Base-by-base conservation (phyloP, 345 rosid genomes). In the Lagerstroemia speciosa region DNA sequence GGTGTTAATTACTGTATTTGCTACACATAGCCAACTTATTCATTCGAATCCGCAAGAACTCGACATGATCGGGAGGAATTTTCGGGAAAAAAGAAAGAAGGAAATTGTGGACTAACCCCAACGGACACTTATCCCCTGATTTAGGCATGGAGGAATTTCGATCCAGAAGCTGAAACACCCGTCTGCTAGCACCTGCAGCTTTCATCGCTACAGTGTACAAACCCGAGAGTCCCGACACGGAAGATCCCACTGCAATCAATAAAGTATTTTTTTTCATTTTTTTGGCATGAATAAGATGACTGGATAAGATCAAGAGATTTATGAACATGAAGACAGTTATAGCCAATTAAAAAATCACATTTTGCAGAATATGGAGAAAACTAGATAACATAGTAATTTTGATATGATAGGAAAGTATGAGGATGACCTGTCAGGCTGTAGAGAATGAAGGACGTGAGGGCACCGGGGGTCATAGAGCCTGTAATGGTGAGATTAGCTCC, bases 171-270 rank as follows among this genome's bases (percentile, higher is more conserved):
- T 91, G 98, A 67, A 93, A 93, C 40, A 91, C 93, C 46, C 98
- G 79, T 82, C 94, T 81, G 64, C 98, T 91, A 36, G 98, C 89
- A 0, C 98, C 98, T 17, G 97, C 97, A 70, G 98, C 98, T 85
- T 93, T 93, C 97, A 91, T 93, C 41, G 98, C 87, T 37, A 85
- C 77, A 17, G 96, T 85, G 74, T 93, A 93, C 72, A 89, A 77
- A 66, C 96, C 88, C 2, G 98, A 89, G 53, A 89, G 80, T 50
- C 88, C 82, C 62, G 98, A 91, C 32, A 91, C 83, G 7, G 98
- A 88, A 41, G 90, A 82, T 50, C 97, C 98, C 84, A 91, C 98
- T 91, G 89, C 83, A 73, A 37, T 73, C 17, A 38, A 69, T 15
- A 20, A 33, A 29, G 24, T n/a, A n/a, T n/a, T n/a, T n/a, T 27